Conservation (phyloP, 1,284 basidiomycete species). For the Melampsora larici-populina region DNA sequence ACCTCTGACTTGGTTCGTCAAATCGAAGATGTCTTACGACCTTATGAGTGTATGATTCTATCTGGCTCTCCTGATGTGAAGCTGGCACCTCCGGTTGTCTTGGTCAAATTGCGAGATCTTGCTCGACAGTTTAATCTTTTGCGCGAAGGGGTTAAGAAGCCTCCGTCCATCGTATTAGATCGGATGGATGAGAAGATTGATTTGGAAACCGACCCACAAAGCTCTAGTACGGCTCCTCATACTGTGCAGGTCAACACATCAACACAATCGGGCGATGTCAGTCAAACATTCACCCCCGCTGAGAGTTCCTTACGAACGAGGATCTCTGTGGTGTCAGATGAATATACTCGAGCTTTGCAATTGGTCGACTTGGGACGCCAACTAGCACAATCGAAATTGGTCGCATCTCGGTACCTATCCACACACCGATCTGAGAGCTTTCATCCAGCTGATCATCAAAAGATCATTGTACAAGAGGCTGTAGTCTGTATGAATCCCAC, state of each 20-base stretch:
- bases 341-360: conserved; percentile 31
- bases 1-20: conserved; percentile 43
- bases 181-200: conserved; percentile 6
- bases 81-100: conserved; percentile 82
- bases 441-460: conserved; percentile 87
- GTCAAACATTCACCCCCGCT: conserved; percentile 7
- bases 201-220: not conserved
- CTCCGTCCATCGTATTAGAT: not conserved
- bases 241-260: not conserved
- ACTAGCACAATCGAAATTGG: conserved; percentile 74
- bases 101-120: conserved; percentile 53
- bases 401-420: conserved; percentile 81
- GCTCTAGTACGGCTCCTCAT: not conserved
- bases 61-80: conserved; percentile 84
- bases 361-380: conserved; percentile 56
- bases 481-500: conserved; percentile 62
- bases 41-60: conserved; percentile 77
- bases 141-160: not conserved
- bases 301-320: conserved; percentile 7
- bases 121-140: conserved; percentile 1
- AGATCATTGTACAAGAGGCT: conserved; percentile 72
- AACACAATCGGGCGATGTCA: conserved; percentile 14
- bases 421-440: conserved; percentile 78
- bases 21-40: conserved; percentile 64
- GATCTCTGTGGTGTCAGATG: conserved; percentile 7